Evolutionary conservation across 1,284 basidiomycete species (phyloP).

Genomic region (Puccinia novopanici): DNA sequence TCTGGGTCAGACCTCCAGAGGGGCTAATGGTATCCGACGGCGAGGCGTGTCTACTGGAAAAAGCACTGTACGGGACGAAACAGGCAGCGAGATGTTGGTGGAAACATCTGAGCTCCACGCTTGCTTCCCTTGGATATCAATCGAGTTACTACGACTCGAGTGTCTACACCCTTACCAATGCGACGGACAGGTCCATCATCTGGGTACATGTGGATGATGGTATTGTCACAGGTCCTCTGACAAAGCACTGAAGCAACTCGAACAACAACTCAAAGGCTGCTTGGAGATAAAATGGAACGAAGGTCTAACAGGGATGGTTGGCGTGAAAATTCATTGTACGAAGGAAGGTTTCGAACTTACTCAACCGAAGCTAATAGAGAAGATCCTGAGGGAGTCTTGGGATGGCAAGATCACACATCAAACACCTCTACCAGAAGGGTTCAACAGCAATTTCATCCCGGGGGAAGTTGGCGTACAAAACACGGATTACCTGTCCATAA

Average conservation of each 20-base stretch:
- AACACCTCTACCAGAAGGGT: not conserved
- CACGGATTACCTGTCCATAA: not conserved
- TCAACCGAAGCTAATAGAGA: not conserved
- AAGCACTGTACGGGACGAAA: slow-evolving; percentile 6
- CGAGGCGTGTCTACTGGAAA: not conserved
- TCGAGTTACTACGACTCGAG: not conserved
- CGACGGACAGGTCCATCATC: not conserved
- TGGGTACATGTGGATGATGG: not conserved
- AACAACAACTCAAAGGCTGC: not conserved
- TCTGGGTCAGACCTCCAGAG: not conserved
- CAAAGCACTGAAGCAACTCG: not conserved
- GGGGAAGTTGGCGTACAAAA: not conserved
- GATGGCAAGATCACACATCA: not conserved
- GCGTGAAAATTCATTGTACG: not conserved
- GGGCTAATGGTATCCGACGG: not conserved
- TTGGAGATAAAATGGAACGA: not conserved
- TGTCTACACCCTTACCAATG: not conserved
- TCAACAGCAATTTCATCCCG: too few species aligned
- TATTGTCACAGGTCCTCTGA: not conserved
- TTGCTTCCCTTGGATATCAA: not conserved
- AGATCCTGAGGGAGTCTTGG: not conserved
- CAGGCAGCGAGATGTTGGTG: slow-evolving; percentile 14
- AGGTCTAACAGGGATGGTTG: not conserved
- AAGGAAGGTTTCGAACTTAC: not conserved
- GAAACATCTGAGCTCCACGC: not conserved